These are phyloP conservation scores for Austroboletus festivus DNA, from an alignment of 768 basidiomycete genomes.

Conservation along the genomic window DNA sequence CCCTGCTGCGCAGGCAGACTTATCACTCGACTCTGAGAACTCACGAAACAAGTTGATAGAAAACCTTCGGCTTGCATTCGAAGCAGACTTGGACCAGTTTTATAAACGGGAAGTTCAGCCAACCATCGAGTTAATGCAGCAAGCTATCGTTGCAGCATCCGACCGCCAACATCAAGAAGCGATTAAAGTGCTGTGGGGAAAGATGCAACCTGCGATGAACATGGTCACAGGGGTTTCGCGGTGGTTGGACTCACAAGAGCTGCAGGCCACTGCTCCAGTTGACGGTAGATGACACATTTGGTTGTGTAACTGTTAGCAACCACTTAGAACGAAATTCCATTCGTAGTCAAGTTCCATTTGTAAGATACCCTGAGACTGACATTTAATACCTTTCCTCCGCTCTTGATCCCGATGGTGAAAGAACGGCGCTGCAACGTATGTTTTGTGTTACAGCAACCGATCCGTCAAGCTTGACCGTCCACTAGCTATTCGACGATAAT, in stretches of 20 bases:
- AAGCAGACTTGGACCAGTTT: constrained; percentile 19
- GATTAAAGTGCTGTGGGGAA: constrained; percentile 24
- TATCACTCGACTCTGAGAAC: not conserved
- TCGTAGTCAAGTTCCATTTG: constrained; percentile 15
- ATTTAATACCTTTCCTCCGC: not conserved
- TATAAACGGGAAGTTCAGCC: constrained; percentile 24
- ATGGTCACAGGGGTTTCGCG: constrained; percentile 29
- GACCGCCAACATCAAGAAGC: constrained; percentile 22
- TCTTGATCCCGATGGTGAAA: constrained; percentile 12
- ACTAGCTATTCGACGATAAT: constrained; percentile 29
- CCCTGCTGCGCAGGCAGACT: not conserved
- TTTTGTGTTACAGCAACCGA: constrained; percentile 1
- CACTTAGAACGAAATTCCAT: constrained; percentile 7
- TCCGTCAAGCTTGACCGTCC: constrained; percentile 5
- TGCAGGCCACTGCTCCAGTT: constrained; percentile 18
- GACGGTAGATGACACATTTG: not conserved
- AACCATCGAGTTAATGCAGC: constrained; percentile 12
- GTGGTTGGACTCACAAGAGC: constrained; percentile 31
- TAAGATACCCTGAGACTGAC: constrained; percentile 12
- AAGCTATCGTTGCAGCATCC: constrained; percentile 10
- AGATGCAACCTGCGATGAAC: constrained; percentile 31
- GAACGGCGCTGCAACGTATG: constrained; percentile 31
- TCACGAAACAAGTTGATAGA: constrained; percentile 17
- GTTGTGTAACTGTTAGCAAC: too few relatives aligned
- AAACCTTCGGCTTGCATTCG: constrained; percentile 17